Conservation (phyloP, 192 early-diverging fungal genomes). For the Entomortierella parvispora region DNA sequence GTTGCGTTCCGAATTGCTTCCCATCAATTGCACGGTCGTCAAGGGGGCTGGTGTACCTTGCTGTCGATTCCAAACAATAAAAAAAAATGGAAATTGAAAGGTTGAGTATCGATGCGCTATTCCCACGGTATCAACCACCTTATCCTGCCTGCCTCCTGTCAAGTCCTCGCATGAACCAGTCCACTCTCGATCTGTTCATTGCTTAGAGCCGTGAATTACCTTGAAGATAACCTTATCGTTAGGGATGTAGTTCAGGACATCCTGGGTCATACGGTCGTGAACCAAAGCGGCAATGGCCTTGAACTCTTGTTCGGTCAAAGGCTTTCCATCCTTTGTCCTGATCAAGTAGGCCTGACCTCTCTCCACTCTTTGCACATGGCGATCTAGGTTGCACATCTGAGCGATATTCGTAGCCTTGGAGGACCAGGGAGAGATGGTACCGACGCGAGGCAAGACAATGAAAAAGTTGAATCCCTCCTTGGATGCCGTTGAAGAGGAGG, state of each 20-base stretch:
- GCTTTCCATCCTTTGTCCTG: slow-evolving; percentile 48
- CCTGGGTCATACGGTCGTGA: slow-evolving; percentile 97
- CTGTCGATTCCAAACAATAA: background rate
- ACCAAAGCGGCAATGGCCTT: slow-evolving; percentile 62
- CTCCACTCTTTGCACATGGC: slow-evolving; percentile 85
- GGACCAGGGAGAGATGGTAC: slow-evolving; percentile 99
- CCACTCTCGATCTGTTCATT: background rate
- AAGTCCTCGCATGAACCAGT: background rate
- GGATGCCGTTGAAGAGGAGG: slow-evolving; percentile 1
- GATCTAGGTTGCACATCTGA: slow-evolving; percentile 84
- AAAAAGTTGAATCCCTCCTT: slow-evolving; percentile 58
- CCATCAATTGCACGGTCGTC: slow-evolving; percentile 59
- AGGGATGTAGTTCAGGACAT: slow-evolving; percentile 73
- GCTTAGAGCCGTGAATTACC: slow-evolving; percentile 9
- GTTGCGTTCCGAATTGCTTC: slow-evolving; percentile 36
- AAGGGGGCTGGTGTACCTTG: slow-evolving; percentile 73
- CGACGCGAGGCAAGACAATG: slow-evolving; percentile 88
- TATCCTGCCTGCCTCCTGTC: too few species aligned
- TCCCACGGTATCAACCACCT: slow-evolving; percentile 1
- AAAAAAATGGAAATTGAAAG: background rate
- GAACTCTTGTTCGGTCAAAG: slow-evolving; percentile 58
- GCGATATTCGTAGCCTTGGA: slow-evolving; percentile 99
- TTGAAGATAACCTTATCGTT: slow-evolving; percentile 74
- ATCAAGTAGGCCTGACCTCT: slow-evolving; percentile 85
- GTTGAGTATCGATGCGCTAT: background rate